Percentiles rank a stretch among this genome's conserved stretches.
Evolutionary conservation across 2,329 filamentous ascomycete genomes (phyloP).

Genomic region (Exutisphaerella laricina): DNA sequence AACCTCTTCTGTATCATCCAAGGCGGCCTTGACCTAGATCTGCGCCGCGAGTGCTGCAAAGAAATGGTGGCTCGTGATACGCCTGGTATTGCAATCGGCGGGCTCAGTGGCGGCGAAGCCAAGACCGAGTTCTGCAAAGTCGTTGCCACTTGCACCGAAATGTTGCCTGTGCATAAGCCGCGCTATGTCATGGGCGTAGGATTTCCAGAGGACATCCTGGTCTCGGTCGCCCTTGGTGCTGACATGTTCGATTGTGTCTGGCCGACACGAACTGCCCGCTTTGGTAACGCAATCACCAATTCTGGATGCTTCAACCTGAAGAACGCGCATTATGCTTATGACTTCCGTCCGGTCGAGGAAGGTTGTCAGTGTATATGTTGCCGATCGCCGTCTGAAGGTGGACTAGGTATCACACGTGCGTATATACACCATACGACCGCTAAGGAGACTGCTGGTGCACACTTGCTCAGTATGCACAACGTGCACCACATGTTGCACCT

Average conservation of each 20-base stretch:
- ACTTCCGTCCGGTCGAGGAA: conserved; percentile 78
- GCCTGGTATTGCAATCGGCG: conserved; percentile 93
- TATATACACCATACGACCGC: conserved; percentile 87
- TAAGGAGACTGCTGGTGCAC: conserved; percentile 91
- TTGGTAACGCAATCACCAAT: conserved; percentile 87
- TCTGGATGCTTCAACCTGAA: conserved; percentile 78
- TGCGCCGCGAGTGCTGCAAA: conserved; percentile 74
- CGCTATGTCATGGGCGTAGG: conserved; percentile 98
- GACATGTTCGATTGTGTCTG: conserved; percentile 99
- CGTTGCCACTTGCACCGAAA: conserved; percentile 74
- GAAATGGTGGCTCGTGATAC: conserved; percentile 89
- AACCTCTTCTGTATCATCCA: conserved; percentile 99
- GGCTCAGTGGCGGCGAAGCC: conserved; percentile 88
- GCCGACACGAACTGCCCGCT: conserved; percentile 92
- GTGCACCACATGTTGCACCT: conserved; percentile 85
- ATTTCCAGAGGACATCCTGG: conserved; percentile 91
- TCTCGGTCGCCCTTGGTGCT: conserved; percentile 86
- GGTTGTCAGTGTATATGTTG: conserved; percentile 80
- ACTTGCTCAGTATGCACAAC: conserved; percentile 86
- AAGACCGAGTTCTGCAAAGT: conserved; percentile 86
- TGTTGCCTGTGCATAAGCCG: conserved; percentile 88
- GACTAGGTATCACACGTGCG: conserved; percentile 76
- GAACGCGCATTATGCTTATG: conserved; percentile 65
- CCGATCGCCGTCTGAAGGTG: conserved; percentile 55
- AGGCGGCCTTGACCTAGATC: conserved; percentile 81